Base-by-base conservation (phyloP, 306 rosid species). In the Lathyrus aphaca region DNA sequence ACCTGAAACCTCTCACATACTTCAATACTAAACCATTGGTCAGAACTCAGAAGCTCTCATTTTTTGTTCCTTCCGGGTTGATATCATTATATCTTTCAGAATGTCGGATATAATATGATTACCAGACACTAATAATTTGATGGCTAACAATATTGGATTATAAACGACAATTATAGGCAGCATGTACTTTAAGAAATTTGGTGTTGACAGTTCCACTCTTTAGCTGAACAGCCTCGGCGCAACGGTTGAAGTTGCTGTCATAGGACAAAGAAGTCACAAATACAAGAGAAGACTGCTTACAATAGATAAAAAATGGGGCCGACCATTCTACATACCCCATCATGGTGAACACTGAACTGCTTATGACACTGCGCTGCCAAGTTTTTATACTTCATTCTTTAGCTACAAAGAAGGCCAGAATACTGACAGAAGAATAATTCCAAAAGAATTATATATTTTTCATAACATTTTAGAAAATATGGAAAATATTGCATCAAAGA, bases 1-100 rank as follows among this genome's bases (percentile, higher is more conserved):
- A 49, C 25, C 13, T 16, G 21, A 49, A 17, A 17, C 6, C 10
- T 49, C 3, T 17, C 23, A 16, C 55, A 49, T 8, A 17, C 23
- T 49, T 49, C 25, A 49, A 49, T 17, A 17, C 55, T 49, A 17
- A 49, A 49, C 55, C 55, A 49, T 49, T 49, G 17, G 55, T 49
- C 5, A 49, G 25, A 49, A 49, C 23, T 16, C 23, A 46, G 38
- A 32, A 46, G 17, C 53, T 48, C 54, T 15, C 21, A 1, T 15
- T 8, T 7, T 46, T n/a, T 48, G 21, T 2, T 15, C 21, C 54
- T 48, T 48, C 21, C 23, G 7, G 21, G 54, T 18, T 15, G 23
- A 16, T 48, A 48, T 5, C 8, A 45, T 45, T 45, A n/a, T 46
- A 15, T 15, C 18, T 46, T 15, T 46, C 9, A 15, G 21, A 46